phyloP scores from a whole-genome alignment of 2,329 filamentous ascomycete genomes.

The Thielaviopsis euricoi region DNA sequence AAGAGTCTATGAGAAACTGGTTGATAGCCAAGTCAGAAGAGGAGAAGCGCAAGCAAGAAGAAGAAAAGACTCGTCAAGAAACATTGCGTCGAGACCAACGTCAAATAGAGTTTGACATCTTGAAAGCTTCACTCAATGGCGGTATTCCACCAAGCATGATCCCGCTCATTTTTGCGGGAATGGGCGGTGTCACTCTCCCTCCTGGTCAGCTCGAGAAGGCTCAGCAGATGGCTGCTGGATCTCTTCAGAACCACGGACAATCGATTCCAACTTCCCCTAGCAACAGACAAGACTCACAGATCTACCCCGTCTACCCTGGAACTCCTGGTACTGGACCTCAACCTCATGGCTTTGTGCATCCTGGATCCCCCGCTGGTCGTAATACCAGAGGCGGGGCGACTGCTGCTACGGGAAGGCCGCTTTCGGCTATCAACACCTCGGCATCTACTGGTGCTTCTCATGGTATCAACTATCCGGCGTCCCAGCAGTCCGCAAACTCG shows the following conservation, averaged over 20 bases:
- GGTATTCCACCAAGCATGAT: constrained; percentile 61
- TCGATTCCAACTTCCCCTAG: constrained; percentile 15
- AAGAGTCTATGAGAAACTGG: constrained; percentile 59
- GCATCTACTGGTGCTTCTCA: constrained; percentile 6
- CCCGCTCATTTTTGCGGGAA: constrained; percentile 57
- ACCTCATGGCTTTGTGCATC: constrained; percentile 3
- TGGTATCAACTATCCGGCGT: constrained; percentile 1
- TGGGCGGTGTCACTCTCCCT: constrained; percentile 45
- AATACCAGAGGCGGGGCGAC: not conserved
- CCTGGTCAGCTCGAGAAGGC: constrained; percentile 49
- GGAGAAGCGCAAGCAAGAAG: constrained; percentile 56
- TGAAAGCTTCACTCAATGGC: constrained; percentile 49
- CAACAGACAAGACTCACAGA: constrained; percentile 15
- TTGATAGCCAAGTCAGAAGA: constrained; percentile 56
- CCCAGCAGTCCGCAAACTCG: constrained; percentile 40
- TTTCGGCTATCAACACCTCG: constrained; percentile 19
- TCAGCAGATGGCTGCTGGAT: constrained; percentile 39
- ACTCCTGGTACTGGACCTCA: constrained; percentile 3
- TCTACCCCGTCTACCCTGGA: constrained; percentile 29
- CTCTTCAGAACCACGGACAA: constrained; percentile 18
- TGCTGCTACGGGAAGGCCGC: constrained; percentile 18
- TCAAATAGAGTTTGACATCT: constrained; percentile 55
- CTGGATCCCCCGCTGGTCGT: constrained; percentile 7
- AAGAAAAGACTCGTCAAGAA: constrained; percentile 52
- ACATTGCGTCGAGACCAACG: constrained; percentile 53